Evolutionary conservation across 2,329 filamentous ascomycete species (phyloP).

Genomic region (Colletotrichum falcatum): DNA sequence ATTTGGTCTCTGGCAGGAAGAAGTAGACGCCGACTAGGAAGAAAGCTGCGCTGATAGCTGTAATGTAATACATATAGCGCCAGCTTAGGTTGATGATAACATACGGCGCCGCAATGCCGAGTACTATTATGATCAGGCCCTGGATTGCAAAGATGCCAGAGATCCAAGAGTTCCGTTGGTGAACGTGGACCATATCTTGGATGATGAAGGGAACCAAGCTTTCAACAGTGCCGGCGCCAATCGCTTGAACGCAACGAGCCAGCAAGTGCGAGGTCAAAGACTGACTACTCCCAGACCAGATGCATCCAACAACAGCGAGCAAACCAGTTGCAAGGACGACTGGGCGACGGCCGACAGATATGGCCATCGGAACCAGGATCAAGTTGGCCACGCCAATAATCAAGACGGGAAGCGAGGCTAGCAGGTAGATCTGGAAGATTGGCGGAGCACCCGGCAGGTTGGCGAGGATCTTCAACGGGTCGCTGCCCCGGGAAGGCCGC

Average conservation of each 20-base stretch:
- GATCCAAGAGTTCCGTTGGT: constrained; percentile 51
- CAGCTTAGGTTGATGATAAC: constrained; percentile 49
- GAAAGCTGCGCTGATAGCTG: constrained; percentile 45
- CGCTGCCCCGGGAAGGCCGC: constrained; percentile 44
- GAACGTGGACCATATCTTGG: constrained; percentile 54
- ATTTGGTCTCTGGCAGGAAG: constrained; percentile 52
- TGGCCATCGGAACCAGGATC: constrained; percentile 51
- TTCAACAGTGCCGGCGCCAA: constrained; percentile 51
- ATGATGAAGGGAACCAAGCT: constrained; percentile 53
- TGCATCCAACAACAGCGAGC: constrained; percentile 49
- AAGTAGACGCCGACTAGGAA: constrained; percentile 47
- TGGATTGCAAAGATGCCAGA: constrained; percentile 47
- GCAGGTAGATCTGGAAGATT: constrained; percentile 46
- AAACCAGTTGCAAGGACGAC: constrained; percentile 49
- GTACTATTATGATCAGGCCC: constrained; percentile 47
- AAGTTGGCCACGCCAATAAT: constrained; percentile 50
- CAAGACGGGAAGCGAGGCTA: constrained; percentile 51
- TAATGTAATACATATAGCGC: constrained; percentile 52
- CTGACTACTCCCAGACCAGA: constrained; percentile 51
- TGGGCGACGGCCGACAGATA: constrained; percentile 51
- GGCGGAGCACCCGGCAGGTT: constrained; percentile 46
- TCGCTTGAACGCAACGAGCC: constrained; percentile 49
- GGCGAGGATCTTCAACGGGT: constrained; percentile 38
- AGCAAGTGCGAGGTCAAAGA: constrained; percentile 47
- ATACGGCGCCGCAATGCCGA: constrained; percentile 47